These are phyloP conservation scores for Peronospora belbahrii DNA, from an alignment of 352 stramenopile species.

Conservation along the genomic window DNA sequence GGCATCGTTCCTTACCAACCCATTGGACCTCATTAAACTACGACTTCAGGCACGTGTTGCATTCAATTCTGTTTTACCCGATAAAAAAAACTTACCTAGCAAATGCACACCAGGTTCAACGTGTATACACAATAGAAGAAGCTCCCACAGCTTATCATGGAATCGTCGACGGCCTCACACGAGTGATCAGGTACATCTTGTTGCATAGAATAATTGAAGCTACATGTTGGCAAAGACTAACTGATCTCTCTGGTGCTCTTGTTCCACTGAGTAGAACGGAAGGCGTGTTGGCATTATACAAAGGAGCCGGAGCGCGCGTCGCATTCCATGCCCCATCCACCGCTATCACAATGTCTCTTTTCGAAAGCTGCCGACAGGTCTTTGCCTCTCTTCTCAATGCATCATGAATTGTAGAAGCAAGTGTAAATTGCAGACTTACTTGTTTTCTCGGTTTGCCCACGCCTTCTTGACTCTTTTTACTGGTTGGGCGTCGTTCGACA, in stretches of 20 bases:
- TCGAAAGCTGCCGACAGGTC: constrained; percentile 83
- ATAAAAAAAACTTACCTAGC: too few species aligned
- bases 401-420: constrained; percentile 19
- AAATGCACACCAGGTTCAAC: constrained; percentile 30
- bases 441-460: constrained; percentile 1
- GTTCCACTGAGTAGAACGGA: constrained; percentile 42
- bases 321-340: constrained; percentile 93
- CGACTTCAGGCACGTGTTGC: constrained; percentile 83
- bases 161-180: constrained; percentile 83
- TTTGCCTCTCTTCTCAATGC: constrained; percentile 43
- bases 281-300: constrained; percentile 89
- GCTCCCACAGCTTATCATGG: constrained; percentile 37
- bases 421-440: constrained; percentile 9
- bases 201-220: too few species aligned
- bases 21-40: constrained; percentile 95
- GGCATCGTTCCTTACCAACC: constrained; percentile 95
- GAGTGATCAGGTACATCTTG: constrained; percentile 73
- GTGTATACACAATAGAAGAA: constrained; percentile 31
- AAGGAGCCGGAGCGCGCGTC: constrained; percentile 90
- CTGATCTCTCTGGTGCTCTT: constrained; percentile 6
- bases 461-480: constrained; percentile 14
- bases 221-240: background rate
- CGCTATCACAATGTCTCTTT: constrained; percentile 95
- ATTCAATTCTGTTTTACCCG: background rate
- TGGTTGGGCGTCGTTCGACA: constrained; percentile 24